phyloP scores from a whole-genome alignment of 164 flowering plant species.

The Berberis thunbergii region DNA sequence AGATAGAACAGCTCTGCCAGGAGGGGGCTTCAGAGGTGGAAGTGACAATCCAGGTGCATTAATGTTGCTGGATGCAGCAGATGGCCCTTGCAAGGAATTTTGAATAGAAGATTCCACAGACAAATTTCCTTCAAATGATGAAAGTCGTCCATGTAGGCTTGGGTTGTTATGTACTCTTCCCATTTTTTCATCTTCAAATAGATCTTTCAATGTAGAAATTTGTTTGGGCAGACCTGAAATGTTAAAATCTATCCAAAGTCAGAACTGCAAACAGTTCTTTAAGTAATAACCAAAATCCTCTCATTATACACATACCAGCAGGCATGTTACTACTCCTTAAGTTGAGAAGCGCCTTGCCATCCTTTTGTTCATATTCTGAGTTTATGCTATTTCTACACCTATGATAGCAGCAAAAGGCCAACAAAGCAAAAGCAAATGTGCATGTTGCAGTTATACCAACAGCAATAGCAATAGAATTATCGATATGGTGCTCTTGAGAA shows the following conservation, averaged over 20 bases:
- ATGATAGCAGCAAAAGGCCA: slow-evolving; percentile 45
- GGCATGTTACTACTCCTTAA: slow-evolving; percentile 62
- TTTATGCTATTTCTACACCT: slow-evolving; percentile 21
- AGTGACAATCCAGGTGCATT: slow-evolving; percentile 27
- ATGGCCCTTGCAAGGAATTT: too few species aligned
- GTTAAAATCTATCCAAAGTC: slow-evolving; percentile 1
- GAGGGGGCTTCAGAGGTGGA: slow-evolving; percentile 21
- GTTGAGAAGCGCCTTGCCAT: slow-evolving; percentile 82
- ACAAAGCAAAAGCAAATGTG: slow-evolving; percentile 40
- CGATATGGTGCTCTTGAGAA: slow-evolving; percentile 10
- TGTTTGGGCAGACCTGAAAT: slow-evolving; percentile 69
- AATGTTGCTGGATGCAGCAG: slow-evolving; percentile 13
- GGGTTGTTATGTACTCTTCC: slow-evolving; percentile 20
- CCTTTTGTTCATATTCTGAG: slow-evolving; percentile 37
- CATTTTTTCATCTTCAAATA: too few species aligned
- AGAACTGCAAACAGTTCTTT: not conserved
- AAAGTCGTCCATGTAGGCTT: slow-evolving; percentile 15
- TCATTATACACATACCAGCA: slow-evolving; percentile 24
- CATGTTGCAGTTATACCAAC: slow-evolving; percentile 63
- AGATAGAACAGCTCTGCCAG: slow-evolving; percentile 18
- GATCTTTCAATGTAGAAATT: too few species aligned
- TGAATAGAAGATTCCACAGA: slow-evolving; percentile 19
- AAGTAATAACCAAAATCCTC: not conserved
- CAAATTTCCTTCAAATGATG: slow-evolving; percentile 18
- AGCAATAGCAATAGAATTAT: slow-evolving; percentile 40